Percentiles rank a stretch among this genome's conserved stretches.
Evolutionary conservation across 163 green algal species (phyloP).

Genomic region (Chloromonas sp.): DNA sequence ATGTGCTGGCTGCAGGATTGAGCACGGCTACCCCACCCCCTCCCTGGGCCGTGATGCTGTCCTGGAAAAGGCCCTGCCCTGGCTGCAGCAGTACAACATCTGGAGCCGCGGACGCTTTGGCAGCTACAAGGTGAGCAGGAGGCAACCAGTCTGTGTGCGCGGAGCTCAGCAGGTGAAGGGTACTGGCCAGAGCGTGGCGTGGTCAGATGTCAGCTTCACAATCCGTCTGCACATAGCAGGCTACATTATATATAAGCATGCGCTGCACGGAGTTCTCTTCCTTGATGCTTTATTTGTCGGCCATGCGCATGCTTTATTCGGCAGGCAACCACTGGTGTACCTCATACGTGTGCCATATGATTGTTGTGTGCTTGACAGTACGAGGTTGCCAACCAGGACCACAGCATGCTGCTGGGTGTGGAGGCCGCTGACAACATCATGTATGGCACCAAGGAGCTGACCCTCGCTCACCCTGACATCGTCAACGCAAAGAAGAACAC

Average conservation of each 20-base stretch:
- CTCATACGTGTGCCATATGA: not conserved
- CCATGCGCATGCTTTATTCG: no score
- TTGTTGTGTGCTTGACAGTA: slow-evolving; percentile 49
- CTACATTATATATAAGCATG: not conserved
- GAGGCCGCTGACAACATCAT: slow-evolving; percentile 87
- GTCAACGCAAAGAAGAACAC: slow-evolving; percentile 79
- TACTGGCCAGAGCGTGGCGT: no score
- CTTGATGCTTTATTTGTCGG: not conserved
- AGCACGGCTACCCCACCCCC: slow-evolving; percentile 36
- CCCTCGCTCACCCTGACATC: slow-evolving; percentile 78
- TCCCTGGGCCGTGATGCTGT: slow-evolving; percentile 66
- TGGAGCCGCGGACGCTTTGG: slow-evolving; percentile 86
- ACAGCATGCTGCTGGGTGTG: slow-evolving; percentile 85
- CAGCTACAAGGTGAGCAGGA: slow-evolving; percentile 66
- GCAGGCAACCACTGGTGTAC: no score
- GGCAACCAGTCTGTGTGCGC: not conserved
- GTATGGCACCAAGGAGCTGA: slow-evolving; percentile 76
- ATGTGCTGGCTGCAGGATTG: not conserved
- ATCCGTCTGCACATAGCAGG: not conserved
- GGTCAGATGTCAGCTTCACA: not conserved
- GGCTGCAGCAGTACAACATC: slow-evolving; percentile 69
- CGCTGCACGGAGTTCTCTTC: not conserved
- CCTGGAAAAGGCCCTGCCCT: slow-evolving; percentile 76
- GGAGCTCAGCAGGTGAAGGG: no score
- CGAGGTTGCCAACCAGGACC: slow-evolving; percentile 89